Evolutionary conservation across 331 rosid genomes (phyloP).

Genomic region (Pyracantha coccinea): DNA sequence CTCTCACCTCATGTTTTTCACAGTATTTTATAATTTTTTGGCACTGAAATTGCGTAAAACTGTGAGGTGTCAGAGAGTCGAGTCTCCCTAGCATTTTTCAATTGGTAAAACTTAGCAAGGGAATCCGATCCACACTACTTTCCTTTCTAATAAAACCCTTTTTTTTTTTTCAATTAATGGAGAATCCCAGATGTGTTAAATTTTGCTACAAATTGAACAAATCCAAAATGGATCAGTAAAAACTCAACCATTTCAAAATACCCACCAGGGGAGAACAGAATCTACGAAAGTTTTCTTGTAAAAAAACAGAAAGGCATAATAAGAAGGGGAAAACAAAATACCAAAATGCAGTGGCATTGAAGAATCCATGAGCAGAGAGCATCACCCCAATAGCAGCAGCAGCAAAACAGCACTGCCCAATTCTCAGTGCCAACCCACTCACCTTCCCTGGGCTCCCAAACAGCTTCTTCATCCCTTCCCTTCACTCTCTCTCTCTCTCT

Average conservation of each 20-base stretch:
- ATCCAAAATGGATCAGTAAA: background rate
- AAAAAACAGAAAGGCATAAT: background rate
- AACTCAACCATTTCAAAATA: background rate
- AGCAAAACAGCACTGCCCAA: slow-evolving; percentile 35
- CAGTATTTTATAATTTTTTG: no score
- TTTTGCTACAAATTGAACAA: background rate
- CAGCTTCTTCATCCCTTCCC: slow-evolving; percentile 18
- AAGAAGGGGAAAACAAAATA: background rate
- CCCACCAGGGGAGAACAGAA: background rate
- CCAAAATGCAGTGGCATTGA: slow-evolving; percentile 41
- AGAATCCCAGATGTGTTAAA: background rate
- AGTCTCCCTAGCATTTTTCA: no score
- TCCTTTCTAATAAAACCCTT: background rate
- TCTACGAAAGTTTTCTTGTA: background rate
- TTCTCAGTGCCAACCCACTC: slow-evolving; percentile 31
- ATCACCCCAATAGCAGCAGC: slow-evolving; percentile 37
- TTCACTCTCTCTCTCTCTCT: background rate
- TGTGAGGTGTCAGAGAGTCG: no score
- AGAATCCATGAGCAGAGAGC: slow-evolving; percentile 36
- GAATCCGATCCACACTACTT: background rate
- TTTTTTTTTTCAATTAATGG: background rate
- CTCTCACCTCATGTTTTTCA: no score
- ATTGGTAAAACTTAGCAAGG: background rate
- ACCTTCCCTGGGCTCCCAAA: slow-evolving; percentile 39
- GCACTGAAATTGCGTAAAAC: no score